These are phyloP conservation scores for Diplosphaera chodatii DNA, from an alignment of 139 green algal genomes.

Conservation along the genomic window DNA sequence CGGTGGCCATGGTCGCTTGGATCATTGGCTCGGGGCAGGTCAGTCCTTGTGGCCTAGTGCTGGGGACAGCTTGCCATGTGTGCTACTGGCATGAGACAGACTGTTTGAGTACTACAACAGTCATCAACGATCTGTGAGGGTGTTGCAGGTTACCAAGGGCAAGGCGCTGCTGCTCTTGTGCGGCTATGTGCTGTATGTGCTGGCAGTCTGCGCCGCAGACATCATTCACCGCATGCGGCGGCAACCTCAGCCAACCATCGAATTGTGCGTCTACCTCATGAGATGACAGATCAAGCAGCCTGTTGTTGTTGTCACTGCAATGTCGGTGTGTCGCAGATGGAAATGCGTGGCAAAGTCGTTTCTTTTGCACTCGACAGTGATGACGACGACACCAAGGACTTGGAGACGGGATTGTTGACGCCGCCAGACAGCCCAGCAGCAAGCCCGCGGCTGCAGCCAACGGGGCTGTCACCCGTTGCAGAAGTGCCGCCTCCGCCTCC, in stretches of 20 bases:
- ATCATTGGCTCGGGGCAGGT: conserved; percentile 16
- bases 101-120: too few relatives aligned
- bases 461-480: background rate
- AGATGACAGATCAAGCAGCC: background rate
- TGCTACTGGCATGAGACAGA: too few relatives aligned
- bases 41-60: background rate
- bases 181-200: conserved; percentile 22
- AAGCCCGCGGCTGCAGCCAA: background rate
- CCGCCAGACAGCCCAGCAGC: background rate
- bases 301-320: too few relatives aligned
- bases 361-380: background rate
- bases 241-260: too few relatives aligned
- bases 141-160: conserved; percentile 4
- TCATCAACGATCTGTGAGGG: too few relatives aligned
- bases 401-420: background rate
- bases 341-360: too few relatives aligned
- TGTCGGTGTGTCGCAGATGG: too few relatives aligned
- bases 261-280: background rate
- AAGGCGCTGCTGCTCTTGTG: conserved; percentile 8
- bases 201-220: conserved; percentile 32
- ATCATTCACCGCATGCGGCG: conserved; percentile 12
- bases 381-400: background rate
- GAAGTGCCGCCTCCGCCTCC: background rate
- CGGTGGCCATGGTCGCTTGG: conserved; percentile 16
- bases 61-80: background rate